Conservation (phyloP, 2,329 filamentous ascomycete genomes). For the Septoria petroselini region DNA sequence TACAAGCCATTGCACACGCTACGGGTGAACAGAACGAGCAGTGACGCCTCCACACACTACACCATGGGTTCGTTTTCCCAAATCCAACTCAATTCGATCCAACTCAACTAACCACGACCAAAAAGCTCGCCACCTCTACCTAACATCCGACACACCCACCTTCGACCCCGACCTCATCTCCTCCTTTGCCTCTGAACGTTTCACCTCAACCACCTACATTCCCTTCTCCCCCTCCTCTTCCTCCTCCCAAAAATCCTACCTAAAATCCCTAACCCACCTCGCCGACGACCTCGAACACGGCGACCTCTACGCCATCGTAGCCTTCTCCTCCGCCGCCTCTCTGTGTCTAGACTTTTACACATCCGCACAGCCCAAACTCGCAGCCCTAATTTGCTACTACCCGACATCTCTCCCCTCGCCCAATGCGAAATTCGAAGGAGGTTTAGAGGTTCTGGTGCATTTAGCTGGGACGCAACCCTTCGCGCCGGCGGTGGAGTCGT, state of each 20-base stretch:
- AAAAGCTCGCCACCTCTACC: no score
- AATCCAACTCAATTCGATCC: no score
- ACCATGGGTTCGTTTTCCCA: no score
- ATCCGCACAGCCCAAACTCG: constrained; percentile 43
- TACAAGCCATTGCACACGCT: no score
- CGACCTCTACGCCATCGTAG: constrained; percentile 35
- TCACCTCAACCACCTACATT: no score
- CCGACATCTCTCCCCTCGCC: constrained; percentile 40
- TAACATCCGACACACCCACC: no score
- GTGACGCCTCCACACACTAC: no score
- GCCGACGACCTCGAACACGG: constrained; percentile 40
- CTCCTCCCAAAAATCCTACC: constrained; percentile 32
- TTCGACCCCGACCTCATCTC: no score
- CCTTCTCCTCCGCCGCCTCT: constrained; percentile 44
- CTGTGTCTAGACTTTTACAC: constrained; percentile 41
- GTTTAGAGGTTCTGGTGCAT: constrained; percentile 42
- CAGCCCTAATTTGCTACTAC: constrained; percentile 45
- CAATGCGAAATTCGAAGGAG: constrained; percentile 40
- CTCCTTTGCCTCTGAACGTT: no score
- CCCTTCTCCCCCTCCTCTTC: constrained; percentile 38
- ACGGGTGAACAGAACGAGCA: no score
- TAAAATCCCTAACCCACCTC: constrained; percentile 37
- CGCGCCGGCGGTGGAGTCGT: constrained; percentile 41
- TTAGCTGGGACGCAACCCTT: constrained; percentile 40
- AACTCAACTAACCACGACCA: no score